Evolutionary conservation across 148 eudicot species (phyloP).

Genomic region (Polygonum aviculare): DNA sequence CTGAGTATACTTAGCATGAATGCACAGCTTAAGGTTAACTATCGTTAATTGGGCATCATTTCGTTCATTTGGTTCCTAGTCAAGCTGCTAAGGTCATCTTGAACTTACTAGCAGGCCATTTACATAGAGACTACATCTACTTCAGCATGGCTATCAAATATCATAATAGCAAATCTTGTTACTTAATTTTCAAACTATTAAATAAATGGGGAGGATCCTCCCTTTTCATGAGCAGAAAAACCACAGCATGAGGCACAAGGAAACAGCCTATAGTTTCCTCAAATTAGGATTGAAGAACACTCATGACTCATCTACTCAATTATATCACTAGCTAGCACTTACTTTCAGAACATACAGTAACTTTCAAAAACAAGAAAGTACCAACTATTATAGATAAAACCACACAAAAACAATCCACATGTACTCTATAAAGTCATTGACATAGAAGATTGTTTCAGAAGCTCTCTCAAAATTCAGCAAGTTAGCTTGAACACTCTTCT

Average conservation of each 20-base stretch:
- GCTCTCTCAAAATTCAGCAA: neutral
- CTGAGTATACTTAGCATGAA: neutral
- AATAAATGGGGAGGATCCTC: too few species aligned
- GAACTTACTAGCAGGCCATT: neutral
- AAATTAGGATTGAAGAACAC: too few species aligned
- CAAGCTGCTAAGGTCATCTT: neutral
- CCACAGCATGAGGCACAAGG: neutral
- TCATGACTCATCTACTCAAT: neutral
- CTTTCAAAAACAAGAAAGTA: neutral
- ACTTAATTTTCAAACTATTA: too few species aligned
- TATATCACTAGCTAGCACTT: neutral
- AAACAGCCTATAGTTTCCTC: neutral
- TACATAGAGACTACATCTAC: neutral
- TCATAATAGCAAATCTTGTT: too few species aligned
- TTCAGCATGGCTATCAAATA: neutral
- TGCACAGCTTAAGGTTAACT: neutral
- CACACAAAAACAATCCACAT: neutral
- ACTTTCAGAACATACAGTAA: neutral
- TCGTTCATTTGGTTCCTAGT: neutral
- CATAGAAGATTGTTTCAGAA: neutral
- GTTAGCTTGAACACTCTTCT: neutral
- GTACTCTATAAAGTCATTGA: neutral
- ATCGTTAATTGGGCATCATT: neutral
- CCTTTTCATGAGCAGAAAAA: too few species aligned
- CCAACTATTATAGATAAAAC: neutral